These are phyloP conservation scores for Rhodamnia argentea DNA, from an alignment of 345 rosid genomes.

Conservation along the genomic window DNA sequence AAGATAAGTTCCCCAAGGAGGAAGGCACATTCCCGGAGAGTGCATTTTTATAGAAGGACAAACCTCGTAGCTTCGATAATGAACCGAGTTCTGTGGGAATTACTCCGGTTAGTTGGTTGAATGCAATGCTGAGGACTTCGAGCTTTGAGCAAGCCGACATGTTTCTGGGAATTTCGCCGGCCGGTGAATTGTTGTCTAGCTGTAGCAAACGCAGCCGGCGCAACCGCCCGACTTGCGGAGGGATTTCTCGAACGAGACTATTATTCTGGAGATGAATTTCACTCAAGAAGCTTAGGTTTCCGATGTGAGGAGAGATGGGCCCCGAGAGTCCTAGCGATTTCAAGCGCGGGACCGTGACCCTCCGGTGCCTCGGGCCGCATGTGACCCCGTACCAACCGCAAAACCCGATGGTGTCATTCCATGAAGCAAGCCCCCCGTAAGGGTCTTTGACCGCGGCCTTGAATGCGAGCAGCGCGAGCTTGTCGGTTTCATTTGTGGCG, in stretches of 20 bases:
- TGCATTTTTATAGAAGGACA: not conserved
- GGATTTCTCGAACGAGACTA: not conserved
- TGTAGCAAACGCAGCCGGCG: not conserved
- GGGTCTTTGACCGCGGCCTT: not conserved
- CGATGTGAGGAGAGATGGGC: not conserved
- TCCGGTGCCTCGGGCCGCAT: not conserved
- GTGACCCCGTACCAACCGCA: not conserved
- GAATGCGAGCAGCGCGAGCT: not conserved
- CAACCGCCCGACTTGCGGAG: not conserved
- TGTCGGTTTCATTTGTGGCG: not conserved
- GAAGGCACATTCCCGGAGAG: not conserved
- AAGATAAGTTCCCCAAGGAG: not conserved
- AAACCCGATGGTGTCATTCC: not conserved
- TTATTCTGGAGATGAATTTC: not conserved
- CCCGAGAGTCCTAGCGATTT: not conserved
- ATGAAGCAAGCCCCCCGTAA: not conserved
- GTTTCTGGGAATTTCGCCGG: not conserved
- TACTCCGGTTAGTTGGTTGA: not conserved
- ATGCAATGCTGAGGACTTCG: accelerated
- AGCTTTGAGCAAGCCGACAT: not conserved
- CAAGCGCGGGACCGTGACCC: not conserved
- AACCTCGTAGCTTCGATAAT: not conserved
- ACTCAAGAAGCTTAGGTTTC: not conserved
- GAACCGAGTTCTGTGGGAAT: not conserved
- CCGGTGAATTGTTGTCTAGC: not conserved